phyloP scores from a whole-genome alignment of 768 basidiomycete genomes.

The Calvatia gigantea region DNA sequence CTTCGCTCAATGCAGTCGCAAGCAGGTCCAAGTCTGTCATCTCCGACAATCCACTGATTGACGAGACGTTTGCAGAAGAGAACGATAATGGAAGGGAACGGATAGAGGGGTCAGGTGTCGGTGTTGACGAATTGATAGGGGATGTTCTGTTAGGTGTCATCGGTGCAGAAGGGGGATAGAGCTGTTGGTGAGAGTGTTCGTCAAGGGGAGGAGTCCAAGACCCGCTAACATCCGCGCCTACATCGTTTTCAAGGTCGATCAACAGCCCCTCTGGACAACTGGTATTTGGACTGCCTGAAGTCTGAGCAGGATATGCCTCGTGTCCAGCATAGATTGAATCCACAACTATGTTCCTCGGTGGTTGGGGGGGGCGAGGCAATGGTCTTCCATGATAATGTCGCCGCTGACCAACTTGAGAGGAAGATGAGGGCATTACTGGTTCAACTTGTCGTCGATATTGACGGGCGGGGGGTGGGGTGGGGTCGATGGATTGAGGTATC shows the following conservation, averaged over 20 bases:
- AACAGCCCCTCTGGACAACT: slow-evolving; percentile 47
- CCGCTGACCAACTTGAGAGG: slow-evolving; percentile 14
- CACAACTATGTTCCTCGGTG: slow-evolving; percentile 19
- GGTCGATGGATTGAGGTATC: neutral
- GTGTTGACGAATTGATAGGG: neutral
- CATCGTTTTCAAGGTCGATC: slow-evolving; percentile 49
- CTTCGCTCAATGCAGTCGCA: neutral
- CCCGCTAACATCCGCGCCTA: slow-evolving; percentile 11
- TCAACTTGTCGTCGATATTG: slow-evolving; percentile 9
- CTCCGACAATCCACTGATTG: slow-evolving; percentile 5
- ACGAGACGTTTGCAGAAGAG: slow-evolving; percentile 11
- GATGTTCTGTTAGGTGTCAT: neutral
- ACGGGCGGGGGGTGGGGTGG: neutral
- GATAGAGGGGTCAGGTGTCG: slow-evolving; percentile 8
- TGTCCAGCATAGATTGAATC: slow-evolving; percentile 14
- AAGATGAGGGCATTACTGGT: slow-evolving; percentile 23
- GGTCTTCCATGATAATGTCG: slow-evolving; percentile 56
- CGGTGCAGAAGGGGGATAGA: slow-evolving; percentile 5
- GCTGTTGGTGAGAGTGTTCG: slow-evolving; percentile 15
- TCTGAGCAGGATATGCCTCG: neutral
- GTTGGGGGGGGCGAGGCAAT: slow-evolving; percentile 46
- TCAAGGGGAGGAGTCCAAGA: slow-evolving; percentile 12
- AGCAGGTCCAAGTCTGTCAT: slow-evolving; percentile 6
- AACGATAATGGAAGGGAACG: slow-evolving; percentile 16
- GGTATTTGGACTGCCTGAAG: slow-evolving; percentile 12